Conservation (phyloP, 495 filamentous ascomycete genomes). For the Trichoderma orchidacearum region DNA sequence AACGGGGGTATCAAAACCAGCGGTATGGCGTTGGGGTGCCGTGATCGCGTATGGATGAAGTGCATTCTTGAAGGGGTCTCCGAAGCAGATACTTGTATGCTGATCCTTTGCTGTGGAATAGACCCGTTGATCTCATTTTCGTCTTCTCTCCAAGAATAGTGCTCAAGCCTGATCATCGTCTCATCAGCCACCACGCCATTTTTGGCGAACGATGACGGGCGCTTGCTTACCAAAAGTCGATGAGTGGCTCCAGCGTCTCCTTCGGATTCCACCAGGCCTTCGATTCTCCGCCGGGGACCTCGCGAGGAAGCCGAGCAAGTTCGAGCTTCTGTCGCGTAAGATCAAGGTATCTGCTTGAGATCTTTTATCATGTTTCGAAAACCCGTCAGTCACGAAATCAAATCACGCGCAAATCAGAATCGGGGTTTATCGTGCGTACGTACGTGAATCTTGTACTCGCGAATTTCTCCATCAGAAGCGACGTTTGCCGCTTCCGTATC, state of each 20-base stretch:
- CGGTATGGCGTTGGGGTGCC: constrained; percentile 36
- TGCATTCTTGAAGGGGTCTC: constrained; percentile 27
- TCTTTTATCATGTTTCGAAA: constrained; percentile 11
- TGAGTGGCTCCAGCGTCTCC: constrained; percentile 30
- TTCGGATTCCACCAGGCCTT: constrained; percentile 34
- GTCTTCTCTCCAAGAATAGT: constrained; percentile 45
- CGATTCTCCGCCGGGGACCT: constrained; percentile 22
- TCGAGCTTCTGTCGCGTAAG: constrained; percentile 41
- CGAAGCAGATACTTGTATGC: constrained; percentile 22
- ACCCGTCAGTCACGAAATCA: constrained; percentile 5
- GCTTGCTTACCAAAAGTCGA: constrained; percentile 37
- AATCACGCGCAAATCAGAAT: too few species aligned
- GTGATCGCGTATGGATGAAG: constrained; percentile 42
- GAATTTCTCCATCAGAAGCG: constrained; percentile 20
- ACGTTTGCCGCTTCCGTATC: constrained; percentile 1
- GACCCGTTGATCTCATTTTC: constrained; percentile 40
- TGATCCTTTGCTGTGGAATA: constrained; percentile 46
- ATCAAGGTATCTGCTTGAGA: constrained; percentile 35
- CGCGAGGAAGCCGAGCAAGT: constrained; percentile 38
- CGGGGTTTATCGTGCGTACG: too few species aligned
- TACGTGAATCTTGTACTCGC: constrained; percentile 36
- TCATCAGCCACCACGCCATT: constrained; percentile 4
- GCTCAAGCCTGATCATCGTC: constrained; percentile 33
- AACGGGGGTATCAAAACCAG: constrained; percentile 53
- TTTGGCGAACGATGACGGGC: not conserved